These are phyloP conservation scores for Ceratobasidium theobromae DNA, from an alignment of 1,284 basidiomycete species.

Conservation along the genomic window DNA sequence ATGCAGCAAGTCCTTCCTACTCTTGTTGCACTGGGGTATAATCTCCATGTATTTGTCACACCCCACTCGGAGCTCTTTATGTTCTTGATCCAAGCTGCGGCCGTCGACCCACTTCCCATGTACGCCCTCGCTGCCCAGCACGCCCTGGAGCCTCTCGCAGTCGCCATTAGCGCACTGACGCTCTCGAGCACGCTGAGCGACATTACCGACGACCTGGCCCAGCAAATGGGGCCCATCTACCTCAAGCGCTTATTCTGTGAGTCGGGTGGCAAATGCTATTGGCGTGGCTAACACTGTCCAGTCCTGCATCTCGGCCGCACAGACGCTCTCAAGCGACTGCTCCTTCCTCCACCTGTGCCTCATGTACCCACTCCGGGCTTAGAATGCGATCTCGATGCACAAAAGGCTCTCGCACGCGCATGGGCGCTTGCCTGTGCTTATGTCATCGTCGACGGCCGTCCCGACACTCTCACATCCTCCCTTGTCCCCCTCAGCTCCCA, in stretches of 20 bases:
- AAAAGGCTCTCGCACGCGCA: slow-evolving; percentile 10
- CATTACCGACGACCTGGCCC: slow-evolving; percentile 24
- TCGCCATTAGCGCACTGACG: slow-evolving; percentile 22
- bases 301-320: slow-evolving; percentile 31
- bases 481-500: not conserved
- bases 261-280: not conserved
- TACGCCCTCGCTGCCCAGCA: slow-evolving; percentile 30
- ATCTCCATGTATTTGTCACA: slow-evolving; percentile 14
- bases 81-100: slow-evolving; percentile 15
- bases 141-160: slow-evolving; percentile 26
- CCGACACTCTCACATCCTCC: not conserved
- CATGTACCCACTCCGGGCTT: not conserved
- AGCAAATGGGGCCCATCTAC: slow-evolving; percentile 32
- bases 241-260: slow-evolving; percentile 29
- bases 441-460: slow-evolving; percentile 11
- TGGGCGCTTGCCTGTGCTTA: slow-evolving; percentile 20
- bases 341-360: slow-evolving; percentile 25
- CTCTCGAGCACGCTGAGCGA: slow-evolving; percentile 29
- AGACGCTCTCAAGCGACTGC: slow-evolving; percentile 32
- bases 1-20: slow-evolving; percentile 16
- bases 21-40: slow-evolving; percentile 12
- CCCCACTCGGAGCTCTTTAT: slow-evolving; percentile 26
- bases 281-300: not conserved
- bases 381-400: slow-evolving; percentile 7
- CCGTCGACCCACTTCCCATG: slow-evolving; percentile 18